Conservation (phyloP, 495 filamentous ascomycete species). For the Aspergillus conjunctus region DNA sequence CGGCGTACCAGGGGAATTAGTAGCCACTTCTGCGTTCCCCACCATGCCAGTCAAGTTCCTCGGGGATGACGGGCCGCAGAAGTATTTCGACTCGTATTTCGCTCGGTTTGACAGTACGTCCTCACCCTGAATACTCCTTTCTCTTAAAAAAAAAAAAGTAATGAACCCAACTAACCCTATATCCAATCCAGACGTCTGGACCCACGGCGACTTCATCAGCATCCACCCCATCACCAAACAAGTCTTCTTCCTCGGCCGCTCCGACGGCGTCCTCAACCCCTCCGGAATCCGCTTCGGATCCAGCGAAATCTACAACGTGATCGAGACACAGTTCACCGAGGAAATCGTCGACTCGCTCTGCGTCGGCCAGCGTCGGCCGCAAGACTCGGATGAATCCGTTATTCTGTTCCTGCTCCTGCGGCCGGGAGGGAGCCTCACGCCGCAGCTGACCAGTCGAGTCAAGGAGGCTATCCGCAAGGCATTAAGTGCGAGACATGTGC, state of each 20-base stretch:
- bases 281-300: conserved; percentile 76
- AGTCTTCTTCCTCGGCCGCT: conserved; percentile 69
- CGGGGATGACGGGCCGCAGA: conserved; percentile 56
- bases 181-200: conserved; percentile 61
- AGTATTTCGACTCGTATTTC: conserved; percentile 73
- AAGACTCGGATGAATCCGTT: conserved; percentile 72
- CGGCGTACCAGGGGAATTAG: conserved; percentile 72
- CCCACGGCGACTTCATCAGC: conserved; percentile 76
- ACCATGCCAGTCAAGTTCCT: conserved; percentile 75
- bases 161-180: not conserved
- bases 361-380: conserved; percentile 70
- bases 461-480: conserved; percentile 63
- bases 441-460: conserved; percentile 58
- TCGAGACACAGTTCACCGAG: conserved; percentile 66
- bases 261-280: conserved; percentile 78
- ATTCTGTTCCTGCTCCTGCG: conserved; percentile 75
- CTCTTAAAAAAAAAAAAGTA: not conserved
- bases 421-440: conserved; percentile 56
- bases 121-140: not conserved
- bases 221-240: conserved; percentile 67
- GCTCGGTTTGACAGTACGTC: conserved; percentile 52
- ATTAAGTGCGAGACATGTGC: conserved; percentile 72
- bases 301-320: conserved; percentile 74
- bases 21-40: conserved; percentile 68
- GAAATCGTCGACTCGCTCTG: conserved; percentile 68